Evolutionary conservation across 768 basidiomycete genomes (phyloP).

Genomic region (Mycena leptocephala): DNA sequence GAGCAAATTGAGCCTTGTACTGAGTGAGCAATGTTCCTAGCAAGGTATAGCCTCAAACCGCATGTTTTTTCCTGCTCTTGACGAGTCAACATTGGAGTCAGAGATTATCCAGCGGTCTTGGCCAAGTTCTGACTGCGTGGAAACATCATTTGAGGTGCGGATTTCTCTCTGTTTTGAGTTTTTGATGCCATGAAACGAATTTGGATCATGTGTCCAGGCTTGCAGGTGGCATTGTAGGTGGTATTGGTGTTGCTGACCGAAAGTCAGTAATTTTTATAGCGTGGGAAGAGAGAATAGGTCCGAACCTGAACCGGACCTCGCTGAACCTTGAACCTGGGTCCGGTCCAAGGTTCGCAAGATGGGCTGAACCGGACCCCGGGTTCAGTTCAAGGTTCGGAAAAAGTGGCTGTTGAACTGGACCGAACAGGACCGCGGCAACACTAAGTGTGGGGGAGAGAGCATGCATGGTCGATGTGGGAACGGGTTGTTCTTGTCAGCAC

Average conservation of each 20-base stretch:
- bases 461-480: no score
- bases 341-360: conserved; percentile 3
- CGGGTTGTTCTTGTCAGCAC: no score
- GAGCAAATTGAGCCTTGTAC: neutral
- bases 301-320: conserved; percentile 17
- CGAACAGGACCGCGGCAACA: conserved; percentile 6
- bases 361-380: conserved; percentile 4
- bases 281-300: neutral
- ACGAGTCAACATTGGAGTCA: no score
- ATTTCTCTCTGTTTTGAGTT: no score
- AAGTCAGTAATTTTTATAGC: neutral
- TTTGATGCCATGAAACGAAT: no score
- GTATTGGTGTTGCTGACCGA: neutral
- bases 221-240: neutral
- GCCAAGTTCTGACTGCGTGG: no score
- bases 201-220: neutral
- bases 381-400: conserved; percentile 13
- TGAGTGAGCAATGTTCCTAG: neutral
- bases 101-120: no score
- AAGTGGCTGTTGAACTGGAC: conserved; percentile 5
- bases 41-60: no score
- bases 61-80: no score
- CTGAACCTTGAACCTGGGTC: conserved; percentile 10
- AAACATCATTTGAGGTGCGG: no score
- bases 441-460: no score